Evolutionary conservation across 75 land plant species (phyloP).

Genomic region (Cryptomeria japonica): DNA sequence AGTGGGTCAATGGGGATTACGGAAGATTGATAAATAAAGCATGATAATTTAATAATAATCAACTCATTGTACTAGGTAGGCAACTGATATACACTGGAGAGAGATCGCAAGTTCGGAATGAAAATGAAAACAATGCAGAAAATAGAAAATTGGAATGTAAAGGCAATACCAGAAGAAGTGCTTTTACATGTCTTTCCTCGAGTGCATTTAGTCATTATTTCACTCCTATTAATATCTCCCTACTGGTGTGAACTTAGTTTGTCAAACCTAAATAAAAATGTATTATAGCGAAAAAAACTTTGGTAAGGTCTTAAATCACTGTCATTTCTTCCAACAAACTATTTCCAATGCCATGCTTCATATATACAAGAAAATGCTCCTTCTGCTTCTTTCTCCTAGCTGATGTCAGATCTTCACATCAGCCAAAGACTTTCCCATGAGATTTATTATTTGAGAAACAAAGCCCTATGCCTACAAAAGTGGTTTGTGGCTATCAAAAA

Average conservation of each 20-base stretch:
- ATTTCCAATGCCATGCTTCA: not conserved
- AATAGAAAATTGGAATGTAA: constrained; percentile 2
- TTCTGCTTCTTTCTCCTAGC: not conserved
- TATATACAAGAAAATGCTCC: not conserved
- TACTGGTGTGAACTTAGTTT: not conserved
- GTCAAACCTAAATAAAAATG: not conserved
- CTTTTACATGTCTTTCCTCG: not conserved
- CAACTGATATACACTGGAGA: no score
- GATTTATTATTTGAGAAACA: not conserved
- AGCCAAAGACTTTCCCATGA: not conserved
- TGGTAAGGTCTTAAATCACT: not conserved
- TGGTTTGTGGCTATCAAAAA: no score
- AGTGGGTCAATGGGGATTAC: not conserved
- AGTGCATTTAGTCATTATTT: not conserved
- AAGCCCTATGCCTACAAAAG: not conserved
- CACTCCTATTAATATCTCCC: not conserved
- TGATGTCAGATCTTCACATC: not conserved
- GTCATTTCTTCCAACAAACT: not conserved
- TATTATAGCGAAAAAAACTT: not conserved
- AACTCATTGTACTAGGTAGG: no score
- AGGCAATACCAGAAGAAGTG: constrained; percentile 27
- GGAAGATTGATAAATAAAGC: not conserved
- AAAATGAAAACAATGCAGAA: not conserved
- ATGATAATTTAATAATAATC: no score
- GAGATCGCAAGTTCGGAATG: no score